These are phyloP conservation scores for Candida albicans DNA, from an alignment of 1,139 yeast species.

Conservation along the genomic window DNA sequence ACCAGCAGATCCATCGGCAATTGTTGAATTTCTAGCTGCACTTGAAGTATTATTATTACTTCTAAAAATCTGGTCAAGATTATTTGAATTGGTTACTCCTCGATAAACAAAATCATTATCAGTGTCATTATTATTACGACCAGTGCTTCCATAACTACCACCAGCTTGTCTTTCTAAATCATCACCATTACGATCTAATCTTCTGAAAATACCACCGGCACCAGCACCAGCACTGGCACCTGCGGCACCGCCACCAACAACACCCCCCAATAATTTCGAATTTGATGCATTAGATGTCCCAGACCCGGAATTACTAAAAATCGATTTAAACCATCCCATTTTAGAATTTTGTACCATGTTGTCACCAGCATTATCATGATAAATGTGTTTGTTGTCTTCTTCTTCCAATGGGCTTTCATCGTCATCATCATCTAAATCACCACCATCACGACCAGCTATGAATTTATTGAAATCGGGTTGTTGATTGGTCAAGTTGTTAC, in stretches of 20 bases:
- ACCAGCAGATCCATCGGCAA: slow-evolving; percentile 17
- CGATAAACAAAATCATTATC: slow-evolving; percentile 43
- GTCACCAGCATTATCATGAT: slow-evolving; percentile 12
- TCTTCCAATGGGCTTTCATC: slow-evolving; percentile 16
- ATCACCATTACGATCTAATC: slow-evolving; percentile 8
- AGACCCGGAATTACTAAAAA: slow-evolving; percentile 8
- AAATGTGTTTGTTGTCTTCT: slow-evolving; percentile 12
- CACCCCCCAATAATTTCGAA: slow-evolving; percentile 4
- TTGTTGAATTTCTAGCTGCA: slow-evolving; percentile 13
- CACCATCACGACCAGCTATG: slow-evolving; percentile 1
- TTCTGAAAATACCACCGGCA: slow-evolving; percentile 11
- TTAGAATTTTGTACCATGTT: slow-evolving; percentile 10
- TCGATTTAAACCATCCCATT: slow-evolving; percentile 13
- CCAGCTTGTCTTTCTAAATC: slow-evolving; percentile 13
- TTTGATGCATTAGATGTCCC: not conserved
- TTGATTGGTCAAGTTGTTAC: slow-evolving; percentile 37
- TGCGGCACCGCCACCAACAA: slow-evolving; percentile 15
- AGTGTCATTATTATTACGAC: slow-evolving; percentile 11
- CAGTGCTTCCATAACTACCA: slow-evolving; percentile 13
- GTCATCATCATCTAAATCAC: slow-evolving; percentile 8
- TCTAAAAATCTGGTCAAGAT: slow-evolving; percentile 41
- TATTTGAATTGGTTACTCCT: slow-evolving; percentile 48
- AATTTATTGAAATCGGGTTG: slow-evolving; percentile 45
- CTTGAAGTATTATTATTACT: slow-evolving; percentile 19
- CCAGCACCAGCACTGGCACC: slow-evolving; percentile 13